Evolutionary conservation across 148 eudicot species (phyloP).

Genomic region (Beta vulgaris): DNA sequence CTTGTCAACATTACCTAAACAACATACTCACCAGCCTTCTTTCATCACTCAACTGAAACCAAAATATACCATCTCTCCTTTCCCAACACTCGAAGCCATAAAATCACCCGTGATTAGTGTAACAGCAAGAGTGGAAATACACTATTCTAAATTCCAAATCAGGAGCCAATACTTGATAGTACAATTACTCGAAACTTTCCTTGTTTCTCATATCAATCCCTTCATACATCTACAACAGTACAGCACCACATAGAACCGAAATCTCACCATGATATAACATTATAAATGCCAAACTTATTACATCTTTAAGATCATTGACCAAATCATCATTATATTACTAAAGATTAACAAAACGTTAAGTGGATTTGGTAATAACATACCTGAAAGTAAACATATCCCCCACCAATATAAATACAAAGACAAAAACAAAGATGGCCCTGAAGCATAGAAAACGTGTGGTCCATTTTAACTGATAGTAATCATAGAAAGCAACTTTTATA

Average conservation of each 20-base stretch:
- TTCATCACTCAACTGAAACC: background rate
- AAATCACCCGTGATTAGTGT: too few species aligned
- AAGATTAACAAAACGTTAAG: constrained; percentile 10
- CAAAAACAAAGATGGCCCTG: constrained; percentile 4
- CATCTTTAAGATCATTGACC: too few species aligned
- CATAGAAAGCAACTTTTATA: too few species aligned
- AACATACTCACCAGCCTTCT: background rate
- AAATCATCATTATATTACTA: constrained; percentile 9
- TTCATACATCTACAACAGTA: background rate
- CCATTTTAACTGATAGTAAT: constrained; percentile 18
- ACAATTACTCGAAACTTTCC: background rate
- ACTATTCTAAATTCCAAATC: background rate
- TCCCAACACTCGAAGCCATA: background rate
- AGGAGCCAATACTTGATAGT: background rate
- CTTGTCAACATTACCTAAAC: background rate
- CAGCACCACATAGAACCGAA: background rate
- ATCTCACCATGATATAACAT: background rate
- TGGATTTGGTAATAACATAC: constrained; percentile 16
- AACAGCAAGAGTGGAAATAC: background rate
- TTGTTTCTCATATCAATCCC: background rate
- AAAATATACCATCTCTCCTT: background rate
- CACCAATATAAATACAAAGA: constrained; percentile 9
- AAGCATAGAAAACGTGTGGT: constrained; percentile 32
- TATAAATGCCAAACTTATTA: too few species aligned
- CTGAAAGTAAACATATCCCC: constrained; percentile 24